Base-by-base conservation (phyloP, 768 basidiomycete genomes). In the Cystofilobasidium bisporidii region DNA sequence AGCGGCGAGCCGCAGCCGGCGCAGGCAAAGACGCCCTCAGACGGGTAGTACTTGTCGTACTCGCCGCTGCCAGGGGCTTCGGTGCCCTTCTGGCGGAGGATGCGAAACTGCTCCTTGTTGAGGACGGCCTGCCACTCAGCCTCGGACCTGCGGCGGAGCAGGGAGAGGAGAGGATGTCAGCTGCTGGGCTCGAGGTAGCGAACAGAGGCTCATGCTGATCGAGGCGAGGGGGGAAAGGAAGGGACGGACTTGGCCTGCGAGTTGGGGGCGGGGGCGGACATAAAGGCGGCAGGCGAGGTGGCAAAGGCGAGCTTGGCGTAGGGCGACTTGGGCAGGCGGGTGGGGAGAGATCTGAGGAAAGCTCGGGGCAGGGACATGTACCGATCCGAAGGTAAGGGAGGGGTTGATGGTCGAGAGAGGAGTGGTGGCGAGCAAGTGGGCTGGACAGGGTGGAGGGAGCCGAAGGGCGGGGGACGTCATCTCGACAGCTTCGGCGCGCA, bases 61-160 rank as follows among this genome's bases (percentile, higher is more conserved):
- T 86, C 79, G n/a, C 88, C 89, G 3, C 86, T 88, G 2, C 86
- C 84, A 28, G 89, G 79, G 10, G 75, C 73, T 73, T 97, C 93
- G 0, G 93, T 97, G 12, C 65, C 64, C 77, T 96, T 93, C 80
- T 86, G 71, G 58, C 92, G 84, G 17, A 96, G 77, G 43, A 97
- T 81, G 65, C 85, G 83, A 78, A 96, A 97, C 91, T 94, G 72
- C 55, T 68, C 67, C 45, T 63, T 62, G 67, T 68, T 68, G 30
- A 62, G 67, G 14, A 43, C 28, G 30, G 53, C 45, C 26, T 61
- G 60, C 60, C 60, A 61, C 60, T 61, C 60, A 41, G 6, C 18
- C 36, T 61, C 60, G 24, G 60, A 30, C 60, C 45, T 61, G n/a
- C 33, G 22, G 24, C 22, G 4, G 36, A n/a, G 24, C 59, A 18